These are phyloP conservation scores for Hypoxylon crocopeplum DNA, from an alignment of 495 filamentous ascomycete species.

Conservation along the genomic window DNA sequence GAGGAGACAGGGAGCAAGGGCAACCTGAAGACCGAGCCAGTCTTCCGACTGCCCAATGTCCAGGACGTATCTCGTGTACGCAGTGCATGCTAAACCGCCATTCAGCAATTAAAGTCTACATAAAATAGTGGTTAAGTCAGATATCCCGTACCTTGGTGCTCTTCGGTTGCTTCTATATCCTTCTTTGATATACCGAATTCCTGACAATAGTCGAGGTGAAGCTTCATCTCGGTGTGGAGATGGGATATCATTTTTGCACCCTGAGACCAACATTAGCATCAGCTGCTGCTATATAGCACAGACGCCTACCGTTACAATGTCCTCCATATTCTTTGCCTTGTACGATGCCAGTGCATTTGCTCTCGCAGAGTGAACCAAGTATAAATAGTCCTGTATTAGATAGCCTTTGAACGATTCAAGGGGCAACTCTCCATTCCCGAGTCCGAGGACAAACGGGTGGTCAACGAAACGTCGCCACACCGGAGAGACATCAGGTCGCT, in stretches of 20 bases:
- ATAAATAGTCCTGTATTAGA: constrained; percentile 88
- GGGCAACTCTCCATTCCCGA: constrained; percentile 77
- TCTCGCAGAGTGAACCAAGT: constrained; percentile 86
- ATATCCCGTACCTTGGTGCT: constrained; percentile 66
- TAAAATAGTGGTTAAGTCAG: neutral
- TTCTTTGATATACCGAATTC: constrained; percentile 78
- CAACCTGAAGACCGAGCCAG: constrained; percentile 81
- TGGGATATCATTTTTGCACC: constrained; percentile 74
- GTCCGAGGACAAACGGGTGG: constrained; percentile 78
- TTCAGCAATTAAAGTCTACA: constrained; percentile 28
- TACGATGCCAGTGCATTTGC: constrained; percentile 84
- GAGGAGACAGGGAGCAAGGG: constrained; percentile 83
- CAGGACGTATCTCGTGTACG: constrained; percentile 81
- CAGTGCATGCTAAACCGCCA: constrained; percentile 64
- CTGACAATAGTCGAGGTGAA: constrained; percentile 81
- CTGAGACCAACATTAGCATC: constrained; percentile 44
- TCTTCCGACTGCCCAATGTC: constrained; percentile 88
- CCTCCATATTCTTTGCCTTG: constrained; percentile 76
- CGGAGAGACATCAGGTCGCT: constrained; percentile 70
- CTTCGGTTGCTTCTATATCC: constrained; percentile 74
- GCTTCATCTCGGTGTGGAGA: constrained; percentile 76
- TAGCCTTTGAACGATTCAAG: constrained; percentile 81
- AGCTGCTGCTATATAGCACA: neutral
- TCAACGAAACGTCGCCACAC: constrained; percentile 77
- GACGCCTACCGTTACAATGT: constrained; percentile 68